Evolutionary conservation across 2,329 filamentous ascomycete genomes (phyloP).

Genomic region (Botrytis aclada): DNA sequence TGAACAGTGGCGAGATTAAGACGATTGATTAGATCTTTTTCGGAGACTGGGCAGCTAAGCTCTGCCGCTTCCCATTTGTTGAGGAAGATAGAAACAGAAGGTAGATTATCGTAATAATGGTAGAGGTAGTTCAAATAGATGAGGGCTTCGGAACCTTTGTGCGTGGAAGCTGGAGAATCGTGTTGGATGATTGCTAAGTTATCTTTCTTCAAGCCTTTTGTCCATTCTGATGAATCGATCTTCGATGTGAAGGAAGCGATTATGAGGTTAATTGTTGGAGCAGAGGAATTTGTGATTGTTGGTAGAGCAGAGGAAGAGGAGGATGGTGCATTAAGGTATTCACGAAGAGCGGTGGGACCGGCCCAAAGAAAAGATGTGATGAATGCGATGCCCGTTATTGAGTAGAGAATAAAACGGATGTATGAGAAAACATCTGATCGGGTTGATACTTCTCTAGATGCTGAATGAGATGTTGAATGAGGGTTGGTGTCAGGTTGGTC

Average conservation of each 20-base stretch:
- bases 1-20: background rate
- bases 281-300: background rate
- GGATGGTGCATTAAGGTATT: background rate
- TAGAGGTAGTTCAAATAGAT: slow-evolving; percentile 3
- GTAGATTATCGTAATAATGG: background rate
- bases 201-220: background rate
- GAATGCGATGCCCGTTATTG: background rate
- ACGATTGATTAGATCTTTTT: background rate
- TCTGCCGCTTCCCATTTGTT: background rate
- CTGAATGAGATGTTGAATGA: background rate
- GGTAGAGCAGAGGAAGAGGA: background rate
- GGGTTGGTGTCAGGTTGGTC: background rate
- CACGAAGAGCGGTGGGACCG: background rate
- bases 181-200: background rate
- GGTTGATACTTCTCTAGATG: background rate
- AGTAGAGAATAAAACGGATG: slow-evolving; percentile 5
- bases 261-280: slow-evolving; percentile 6
- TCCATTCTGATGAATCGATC: background rate
- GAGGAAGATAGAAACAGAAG: background rate
- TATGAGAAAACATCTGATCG: background rate
- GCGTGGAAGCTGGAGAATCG: no score
- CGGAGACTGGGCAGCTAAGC: background rate
- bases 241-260: background rate
- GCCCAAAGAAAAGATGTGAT: slow-evolving; percentile 12
- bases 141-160: background rate